Evolutionary conservation across 192 early-diverging fungal species (phyloP).

Genomic region (Phlyctochytrium arcticum): DNA sequence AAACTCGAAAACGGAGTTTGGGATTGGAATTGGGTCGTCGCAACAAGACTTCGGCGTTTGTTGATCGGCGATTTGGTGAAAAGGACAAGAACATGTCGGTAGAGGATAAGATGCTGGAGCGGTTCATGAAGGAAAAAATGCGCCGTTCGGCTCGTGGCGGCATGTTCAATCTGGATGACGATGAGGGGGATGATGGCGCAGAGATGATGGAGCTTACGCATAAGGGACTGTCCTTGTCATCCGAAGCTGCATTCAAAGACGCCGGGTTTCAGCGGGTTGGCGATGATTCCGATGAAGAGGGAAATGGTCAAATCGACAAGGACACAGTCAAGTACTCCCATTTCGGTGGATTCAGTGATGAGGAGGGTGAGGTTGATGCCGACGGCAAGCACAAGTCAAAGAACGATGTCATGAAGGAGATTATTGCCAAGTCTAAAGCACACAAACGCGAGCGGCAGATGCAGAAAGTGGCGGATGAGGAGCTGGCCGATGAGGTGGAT

Average conservation of each 20-base stretch:
- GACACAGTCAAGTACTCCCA: constrained; percentile 69
- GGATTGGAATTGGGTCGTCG: constrained; percentile 69
- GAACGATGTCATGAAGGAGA: constrained; percentile 93
- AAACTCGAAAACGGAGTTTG: constrained; percentile 83
- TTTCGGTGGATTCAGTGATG: constrained; percentile 86
- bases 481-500: constrained; percentile 78
- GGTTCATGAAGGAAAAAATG: constrained; percentile 81
- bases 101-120: constrained; percentile 94
- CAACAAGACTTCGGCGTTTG: constrained; percentile 67
- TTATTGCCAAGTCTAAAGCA: constrained; percentile 95
- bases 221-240: constrained; percentile 83
- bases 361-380: constrained; percentile 30
- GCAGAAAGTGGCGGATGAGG: constrained; percentile 81
- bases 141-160: constrained; percentile 24
- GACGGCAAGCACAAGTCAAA: constrained; percentile 71
- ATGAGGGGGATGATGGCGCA: constrained; percentile 34
- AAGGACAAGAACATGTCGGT: constrained; percentile 77
- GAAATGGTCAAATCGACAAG: constrained; percentile 57
- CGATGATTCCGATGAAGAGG: constrained; percentile 34
- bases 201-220: constrained; percentile 95
- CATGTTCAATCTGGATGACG: constrained; percentile 71
- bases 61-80: constrained; percentile 95
- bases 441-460: constrained; percentile 91
- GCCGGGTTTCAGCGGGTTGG: constrained; percentile 57
- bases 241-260: constrained; percentile 81